phyloP scores from a whole-genome alignment of 1,139 yeast genomes.

The Pichia terricola region DNA sequence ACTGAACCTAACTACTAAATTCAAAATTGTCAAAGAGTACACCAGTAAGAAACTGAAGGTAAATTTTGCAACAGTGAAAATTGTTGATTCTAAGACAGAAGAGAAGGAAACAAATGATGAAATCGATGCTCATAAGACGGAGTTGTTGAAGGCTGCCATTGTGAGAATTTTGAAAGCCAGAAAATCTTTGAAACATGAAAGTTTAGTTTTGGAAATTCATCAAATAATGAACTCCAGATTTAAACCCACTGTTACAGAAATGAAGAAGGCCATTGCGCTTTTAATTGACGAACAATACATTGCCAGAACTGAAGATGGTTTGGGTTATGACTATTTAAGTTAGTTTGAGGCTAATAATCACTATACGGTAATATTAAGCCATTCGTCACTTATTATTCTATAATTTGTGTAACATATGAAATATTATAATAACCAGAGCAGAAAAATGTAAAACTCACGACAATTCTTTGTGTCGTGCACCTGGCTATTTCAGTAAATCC shows the following conservation, averaged over 20 bases:
- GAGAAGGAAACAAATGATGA: slow-evolving; percentile 77
- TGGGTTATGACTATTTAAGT: slow-evolving; percentile 66
- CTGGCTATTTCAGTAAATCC: too few relatives aligned
- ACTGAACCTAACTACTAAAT: slow-evolving; percentile 46
- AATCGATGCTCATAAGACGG: slow-evolving; percentile 78
- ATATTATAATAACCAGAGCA: too few relatives aligned
- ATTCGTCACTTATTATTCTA: too few relatives aligned
- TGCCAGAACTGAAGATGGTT: slow-evolving; percentile 64
- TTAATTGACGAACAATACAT: slow-evolving; percentile 83
- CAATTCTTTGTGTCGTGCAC: too few relatives aligned
- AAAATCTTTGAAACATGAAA: slow-evolving; percentile 67
- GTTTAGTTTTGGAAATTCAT: slow-evolving; percentile 78
- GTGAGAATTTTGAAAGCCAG: slow-evolving; percentile 96
- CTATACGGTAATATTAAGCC: too few relatives aligned
- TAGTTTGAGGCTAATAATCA: slow-evolving; percentile 17
- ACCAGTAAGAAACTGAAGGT: slow-evolving; percentile 78
- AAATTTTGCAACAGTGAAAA: slow-evolving; percentile 71
- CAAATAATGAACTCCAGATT: slow-evolving; percentile 74
- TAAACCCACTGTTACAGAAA: slow-evolving; percentile 75
- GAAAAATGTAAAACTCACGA: too few relatives aligned
- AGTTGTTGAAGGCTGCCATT: slow-evolving; percentile 83
- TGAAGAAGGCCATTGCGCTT: slow-evolving; percentile 77
- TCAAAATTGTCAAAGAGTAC: slow-evolving; percentile 71
- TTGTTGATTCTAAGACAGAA: slow-evolving; percentile 62
- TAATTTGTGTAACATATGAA: not conserved